Evolutionary conservation across 2,329 filamentous ascomycete species (phyloP).

Genomic region (Alternaria atra): DNA sequence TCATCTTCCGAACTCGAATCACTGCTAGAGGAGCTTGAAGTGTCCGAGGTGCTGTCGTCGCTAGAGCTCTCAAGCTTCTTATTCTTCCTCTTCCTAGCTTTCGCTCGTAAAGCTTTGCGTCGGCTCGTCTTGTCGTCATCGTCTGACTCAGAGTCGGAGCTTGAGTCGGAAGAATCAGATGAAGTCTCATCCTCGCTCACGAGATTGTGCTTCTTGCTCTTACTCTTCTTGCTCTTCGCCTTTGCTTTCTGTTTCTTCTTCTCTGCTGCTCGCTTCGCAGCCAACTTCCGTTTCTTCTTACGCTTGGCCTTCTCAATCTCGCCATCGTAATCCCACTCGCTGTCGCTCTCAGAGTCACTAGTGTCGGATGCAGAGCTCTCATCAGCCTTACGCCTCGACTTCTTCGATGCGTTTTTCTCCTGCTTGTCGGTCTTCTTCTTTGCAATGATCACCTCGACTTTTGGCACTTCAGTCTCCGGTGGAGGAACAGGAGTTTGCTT

Average conservation of each 20-base stretch:
- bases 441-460: slow-evolving; percentile 8
- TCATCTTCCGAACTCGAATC: slow-evolving; percentile 28
- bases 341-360: slow-evolving; percentile 28
- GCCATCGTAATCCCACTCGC: slow-evolving; percentile 28
- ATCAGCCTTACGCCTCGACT: slow-evolving; percentile 27
- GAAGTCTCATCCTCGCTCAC: slow-evolving; percentile 29
- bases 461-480: slow-evolving; percentile 18
- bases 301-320: slow-evolving; percentile 36
- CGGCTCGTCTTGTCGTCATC: slow-evolving; percentile 20
- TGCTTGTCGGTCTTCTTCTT: slow-evolving; percentile 26
- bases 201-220: slow-evolving; percentile 29
- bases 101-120: slow-evolving; percentile 27
- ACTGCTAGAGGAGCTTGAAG: slow-evolving; percentile 24
- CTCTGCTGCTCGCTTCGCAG: slow-evolving; percentile 17
- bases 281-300: slow-evolving; percentile 30
- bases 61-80: slow-evolving; percentile 34
- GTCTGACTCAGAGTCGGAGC: slow-evolving; percentile 28
- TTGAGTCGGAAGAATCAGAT: slow-evolving; percentile 25
- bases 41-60: slow-evolving; percentile 24
- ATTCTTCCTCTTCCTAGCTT: slow-evolving; percentile 34
- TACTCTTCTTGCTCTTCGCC: slow-evolving; percentile 34
- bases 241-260: slow-evolving; percentile 36
- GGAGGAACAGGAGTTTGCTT: slow-evolving; percentile 8
- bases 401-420: slow-evolving; percentile 23
- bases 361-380: slow-evolving; percentile 35